Evolutionary conservation across 2,329 filamentous ascomycete species (phyloP), one percentile per base, ranked within the genome.

Genomic region (Dothiorella sarmentorum): DNA sequence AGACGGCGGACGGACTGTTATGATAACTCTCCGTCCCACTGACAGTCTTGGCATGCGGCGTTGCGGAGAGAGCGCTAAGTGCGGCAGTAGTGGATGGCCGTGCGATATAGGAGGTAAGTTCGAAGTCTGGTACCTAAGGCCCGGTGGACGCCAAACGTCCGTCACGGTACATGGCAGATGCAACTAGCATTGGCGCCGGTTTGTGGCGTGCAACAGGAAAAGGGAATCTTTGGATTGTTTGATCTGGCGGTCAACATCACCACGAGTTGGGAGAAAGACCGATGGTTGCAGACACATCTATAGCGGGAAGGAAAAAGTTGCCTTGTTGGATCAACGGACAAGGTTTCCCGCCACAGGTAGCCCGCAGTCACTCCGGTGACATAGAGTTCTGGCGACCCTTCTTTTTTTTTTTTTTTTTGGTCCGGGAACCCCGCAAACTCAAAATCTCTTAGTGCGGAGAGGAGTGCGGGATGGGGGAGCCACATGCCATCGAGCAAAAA

Each of bases 261-360:
- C 33, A 13, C 49, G 35, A 53, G 35, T 40, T 27, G 49, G 49
- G 22, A 53, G n/a, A 40, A 53, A 53, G 35, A 20, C 49, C 49
- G 49, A 24, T 6, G n/a, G 22, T 33, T 52, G 22, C 26, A 51
- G 45, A 24, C 15, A n/a, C 45, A 26, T 37, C 31, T 37, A 26
- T 37, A 37, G 45, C 45, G 20, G 37, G 37, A 33, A 35, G 44
- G 47, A 51, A 4, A 45, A 4, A 45, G 24, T 9, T 29, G 13
- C 11, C 35, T 7, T 40, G 22, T 22, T 31, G 22, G 31, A 26
- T 51, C 45, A 51, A n/a, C n/a, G 45, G 49, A 27, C 27, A 33
- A 38, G 33, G 20, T 29, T 27, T 52, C 40, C 22, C 33, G 22
- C 15, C 13, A 7, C 13, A 17, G 18, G 18, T 6, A 37, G 15